Conservation (phyloP, 139 green algal species). For the Chara braunii region DNA sequence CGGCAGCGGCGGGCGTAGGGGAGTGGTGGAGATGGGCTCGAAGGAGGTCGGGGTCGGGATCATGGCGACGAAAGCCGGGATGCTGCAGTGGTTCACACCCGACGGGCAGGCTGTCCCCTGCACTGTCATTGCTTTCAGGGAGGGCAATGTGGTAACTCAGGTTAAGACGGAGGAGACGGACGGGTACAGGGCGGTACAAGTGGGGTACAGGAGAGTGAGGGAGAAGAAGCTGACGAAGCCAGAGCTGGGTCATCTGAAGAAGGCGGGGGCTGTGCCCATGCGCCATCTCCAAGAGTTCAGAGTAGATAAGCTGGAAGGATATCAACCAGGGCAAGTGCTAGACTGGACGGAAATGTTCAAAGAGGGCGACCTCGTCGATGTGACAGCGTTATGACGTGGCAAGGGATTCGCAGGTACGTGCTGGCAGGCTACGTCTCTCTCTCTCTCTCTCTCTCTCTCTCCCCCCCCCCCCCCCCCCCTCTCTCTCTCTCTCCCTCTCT, state of each 20-base stretch:
- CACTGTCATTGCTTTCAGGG: constrained; percentile 84
- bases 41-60: constrained; percentile 65
- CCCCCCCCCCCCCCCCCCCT: neutral
- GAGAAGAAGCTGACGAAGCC: constrained; percentile 84
- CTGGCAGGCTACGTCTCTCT: neutral
- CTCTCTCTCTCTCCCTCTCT: neutral
- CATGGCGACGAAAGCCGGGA: constrained; percentile 92
- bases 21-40: constrained; percentile 26
- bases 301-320: constrained; percentile 34
- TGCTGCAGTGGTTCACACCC: constrained; percentile 86
- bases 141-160: constrained; percentile 85
- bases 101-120: constrained; percentile 72
- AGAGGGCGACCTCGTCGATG: constrained; percentile 82
- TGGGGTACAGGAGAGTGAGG: constrained; percentile 46
- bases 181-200: constrained; percentile 87
- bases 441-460: constrained; percentile 4
- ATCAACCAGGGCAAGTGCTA: constrained; percentile 72
- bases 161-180: constrained; percentile 86
- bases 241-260: constrained; percentile 84
- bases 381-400: constrained; percentile 78
- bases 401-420: constrained; percentile 49
- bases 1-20: neutral
- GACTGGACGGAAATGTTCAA: constrained; percentile 80
- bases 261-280: constrained; percentile 68
- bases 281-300: constrained; percentile 80